These are phyloP conservation scores for Aspergillus viridinutans DNA, from an alignment of 2,329 filamentous ascomycete species.

Conservation along the genomic window DNA sequence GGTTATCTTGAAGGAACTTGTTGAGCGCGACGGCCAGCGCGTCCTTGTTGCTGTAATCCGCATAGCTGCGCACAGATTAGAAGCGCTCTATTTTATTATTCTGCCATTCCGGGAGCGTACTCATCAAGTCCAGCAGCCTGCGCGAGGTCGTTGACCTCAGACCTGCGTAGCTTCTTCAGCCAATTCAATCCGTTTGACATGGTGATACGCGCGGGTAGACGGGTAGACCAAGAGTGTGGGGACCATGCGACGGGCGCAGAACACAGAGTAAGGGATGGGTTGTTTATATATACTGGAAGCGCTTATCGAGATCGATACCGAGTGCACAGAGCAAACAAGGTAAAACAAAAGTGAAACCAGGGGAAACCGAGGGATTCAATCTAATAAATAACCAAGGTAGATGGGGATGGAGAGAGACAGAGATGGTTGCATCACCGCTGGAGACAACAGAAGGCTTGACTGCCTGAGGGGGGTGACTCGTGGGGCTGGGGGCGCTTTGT, in stretches of 20 bases:
- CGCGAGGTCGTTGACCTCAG: slow-evolving; percentile 70
- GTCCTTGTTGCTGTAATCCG: slow-evolving; percentile 67
- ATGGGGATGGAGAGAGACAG: slow-evolving; percentile 8
- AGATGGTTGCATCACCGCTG: slow-evolving; percentile 1
- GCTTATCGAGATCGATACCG: not conserved
- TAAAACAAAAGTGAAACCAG: not conserved
- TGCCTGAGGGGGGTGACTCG: not conserved
- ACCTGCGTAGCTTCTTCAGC: slow-evolving; percentile 78
- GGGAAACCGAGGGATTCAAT: slow-evolving; percentile 10
- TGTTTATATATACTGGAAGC: not conserved
- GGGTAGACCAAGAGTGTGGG: slow-evolving; percentile 40
- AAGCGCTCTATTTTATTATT: not conserved
- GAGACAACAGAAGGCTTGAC: slow-evolving; percentile 5
- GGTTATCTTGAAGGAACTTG: slow-evolving; percentile 66
- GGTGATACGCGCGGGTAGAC: slow-evolving; percentile 26
- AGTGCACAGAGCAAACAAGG: not conserved
- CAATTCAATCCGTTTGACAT: slow-evolving; percentile 67
- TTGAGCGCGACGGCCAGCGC: slow-evolving; percentile 76
- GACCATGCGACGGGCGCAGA: slow-evolving; percentile 43
- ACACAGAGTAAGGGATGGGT: slow-evolving; percentile 6
- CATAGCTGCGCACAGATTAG: slow-evolving; percentile 44
- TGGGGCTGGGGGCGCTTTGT: slow-evolving; percentile 18
- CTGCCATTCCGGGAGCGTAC: slow-evolving; percentile 52
- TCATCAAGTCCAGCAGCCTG: slow-evolving; percentile 65
- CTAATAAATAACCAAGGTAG: not conserved